These are phyloP conservation scores for Cyclospora cayetanensis DNA, from an alignment of 169 alveolate species.

Conservation along the genomic window DNA sequence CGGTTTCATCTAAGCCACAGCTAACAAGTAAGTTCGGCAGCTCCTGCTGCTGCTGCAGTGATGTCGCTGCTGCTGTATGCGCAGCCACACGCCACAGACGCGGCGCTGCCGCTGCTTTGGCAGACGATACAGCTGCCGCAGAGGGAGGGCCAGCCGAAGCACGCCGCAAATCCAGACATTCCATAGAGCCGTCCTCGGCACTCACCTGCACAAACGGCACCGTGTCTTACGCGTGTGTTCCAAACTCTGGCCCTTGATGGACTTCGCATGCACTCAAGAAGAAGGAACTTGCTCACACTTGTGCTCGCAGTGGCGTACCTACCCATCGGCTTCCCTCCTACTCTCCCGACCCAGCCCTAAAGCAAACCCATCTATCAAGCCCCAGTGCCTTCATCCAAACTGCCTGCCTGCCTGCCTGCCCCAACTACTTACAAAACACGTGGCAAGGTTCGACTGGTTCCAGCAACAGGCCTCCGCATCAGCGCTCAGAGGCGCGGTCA, in stretches of 20 bases:
- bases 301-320: no score
- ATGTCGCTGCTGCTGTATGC: constrained; percentile 25
- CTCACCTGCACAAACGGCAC: constrained; percentile 5
- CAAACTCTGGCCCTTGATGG: background rate
- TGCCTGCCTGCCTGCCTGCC: no score
- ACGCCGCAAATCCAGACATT: background rate
- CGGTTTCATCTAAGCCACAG: background rate
- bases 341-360: no score
- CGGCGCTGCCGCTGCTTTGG: background rate
- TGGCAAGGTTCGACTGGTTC: constrained; percentile 11
- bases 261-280: no score
- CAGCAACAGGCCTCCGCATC: constrained; percentile 33
- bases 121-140: background rate
- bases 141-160: background rate
- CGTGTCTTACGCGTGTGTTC: background rate
- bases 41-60: constrained; percentile 17
- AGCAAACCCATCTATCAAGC: no score
- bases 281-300: no score
- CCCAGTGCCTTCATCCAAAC: no score
- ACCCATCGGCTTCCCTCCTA: no score
- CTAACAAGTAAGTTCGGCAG: background rate
- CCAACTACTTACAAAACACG: no score
- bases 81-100: background rate
- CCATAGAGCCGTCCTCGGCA: constrained; percentile 1
- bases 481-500: background rate